A percentile compares a stretch with the other conserved stretches of the same genome.
Conservation (phyloP, 2,329 filamentous ascomycete species). For the Aquanectria penicillioides region DNA sequence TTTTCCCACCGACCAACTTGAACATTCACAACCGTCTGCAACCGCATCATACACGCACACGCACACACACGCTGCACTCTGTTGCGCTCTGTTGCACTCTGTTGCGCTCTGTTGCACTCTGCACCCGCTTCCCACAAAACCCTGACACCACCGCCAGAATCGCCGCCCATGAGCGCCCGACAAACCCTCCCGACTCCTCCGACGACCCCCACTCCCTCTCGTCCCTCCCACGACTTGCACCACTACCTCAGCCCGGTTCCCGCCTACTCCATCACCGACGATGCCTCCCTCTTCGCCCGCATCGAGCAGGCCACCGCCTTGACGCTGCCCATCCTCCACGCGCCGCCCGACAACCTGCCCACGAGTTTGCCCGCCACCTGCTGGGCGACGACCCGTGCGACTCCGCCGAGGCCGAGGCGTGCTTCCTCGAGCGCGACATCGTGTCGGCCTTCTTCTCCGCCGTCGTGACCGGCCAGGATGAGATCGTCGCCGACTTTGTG, state of each 20-base stretch:
- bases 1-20: too few relatives aligned
- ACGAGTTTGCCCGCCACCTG: not conserved
- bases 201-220: not conserved
- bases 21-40: too few relatives aligned
- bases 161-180: not conserved
- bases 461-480: conserved; percentile 40
- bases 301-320: conserved; percentile 31
- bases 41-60: too few relatives aligned
- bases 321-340: conserved; percentile 33
- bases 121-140: too few relatives aligned
- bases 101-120: too few relatives aligned
- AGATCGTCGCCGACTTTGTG: conserved; percentile 45
- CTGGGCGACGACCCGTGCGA: not conserved
- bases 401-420: not conserved
- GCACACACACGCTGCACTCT: too few relatives aligned
- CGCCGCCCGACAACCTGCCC: not conserved
- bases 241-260: conserved; percentile 24
- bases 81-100: too few relatives aligned
- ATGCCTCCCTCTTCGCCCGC: conserved; percentile 31
- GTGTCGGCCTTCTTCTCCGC: conserved; percentile 44
- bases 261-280: conserved; percentile 28
- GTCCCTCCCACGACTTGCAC: not conserved
- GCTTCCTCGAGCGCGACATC: conserved; percentile 38
- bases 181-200: conserved; percentile 14
- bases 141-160: not conserved